Base-by-base conservation (phyloP, 2,329 filamentous ascomycete genomes). In the Claviceps lovelessii region DNA sequence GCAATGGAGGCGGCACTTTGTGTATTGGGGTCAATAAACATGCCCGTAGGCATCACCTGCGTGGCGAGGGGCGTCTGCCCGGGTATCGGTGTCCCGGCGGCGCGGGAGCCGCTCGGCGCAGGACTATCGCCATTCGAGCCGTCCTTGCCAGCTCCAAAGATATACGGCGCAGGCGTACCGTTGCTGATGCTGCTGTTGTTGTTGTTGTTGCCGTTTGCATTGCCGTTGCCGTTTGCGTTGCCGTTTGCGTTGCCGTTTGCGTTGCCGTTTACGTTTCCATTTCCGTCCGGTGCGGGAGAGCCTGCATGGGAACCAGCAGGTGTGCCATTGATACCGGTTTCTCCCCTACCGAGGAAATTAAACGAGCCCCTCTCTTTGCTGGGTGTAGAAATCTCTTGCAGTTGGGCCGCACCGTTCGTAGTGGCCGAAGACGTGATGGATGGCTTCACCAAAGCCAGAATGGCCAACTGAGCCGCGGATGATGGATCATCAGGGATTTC, bases 261-360 rank as follows among this genome's bases (percentile, higher is more conserved):
- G 11, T 73, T 70, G 8, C 47, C 47, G 58, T 29, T 46, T 1
- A 5, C 78, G 11, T 73, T 70, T 13, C 47, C 47, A 23, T 23
- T 23, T 23, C 23, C 23, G 23, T 95, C 91, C 1, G 90, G 90
- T 0, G 80, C 88, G 0, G 93, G 93, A 1, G 91, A 96, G 5
- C 87, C 88, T 10, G 90, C 88, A 49, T 88, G 85, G 5, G 91
- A 96, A 1, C 88, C 90, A 56, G 81, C 84, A 1, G 93, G 91
- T 0, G 89, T 95, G 49, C 77, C 83, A 56, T 87, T 88, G 35
- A 77, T 72, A 51, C 87, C 84, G 57, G 86, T 85, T 55, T 86
- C 81, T 41, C 86, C 83, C 57, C 65, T 69, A 35, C 77, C 77
- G 28, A 91, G 76, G 59, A 86, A 83, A 67, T 81, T 88, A 62